phyloP scores from a whole-genome alignment of 2,329 filamentous ascomycete species.

The Dactylellina sp. region DNA sequence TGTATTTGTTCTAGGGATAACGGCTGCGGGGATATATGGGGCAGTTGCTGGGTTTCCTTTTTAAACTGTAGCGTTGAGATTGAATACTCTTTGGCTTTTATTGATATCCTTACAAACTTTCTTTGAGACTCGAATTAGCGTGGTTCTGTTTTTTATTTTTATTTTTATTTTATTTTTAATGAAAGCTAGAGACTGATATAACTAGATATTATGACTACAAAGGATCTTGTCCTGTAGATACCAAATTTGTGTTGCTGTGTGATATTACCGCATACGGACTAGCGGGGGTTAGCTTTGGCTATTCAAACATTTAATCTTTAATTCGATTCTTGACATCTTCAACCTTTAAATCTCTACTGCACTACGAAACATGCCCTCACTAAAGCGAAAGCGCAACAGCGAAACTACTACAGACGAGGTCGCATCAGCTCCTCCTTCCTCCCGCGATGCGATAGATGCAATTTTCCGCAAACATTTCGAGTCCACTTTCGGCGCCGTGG shows the following conservation, averaged over 20 bases:
- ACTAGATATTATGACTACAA: too few relatives aligned
- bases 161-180: too few relatives aligned
- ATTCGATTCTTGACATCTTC: background rate
- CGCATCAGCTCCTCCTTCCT: background rate
- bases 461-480: slow-evolving; percentile 52
- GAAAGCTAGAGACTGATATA: too few relatives aligned
- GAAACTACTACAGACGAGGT: background rate
- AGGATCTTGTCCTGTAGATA: background rate
- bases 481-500: slow-evolving; percentile 36
- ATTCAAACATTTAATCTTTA: background rate
- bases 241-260: background rate
- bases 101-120: too few relatives aligned
- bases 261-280: background rate
- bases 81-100: too few relatives aligned
- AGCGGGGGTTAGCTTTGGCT: background rate
- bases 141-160: too few relatives aligned
- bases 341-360: slow-evolving; percentile 9
- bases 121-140: too few relatives aligned
- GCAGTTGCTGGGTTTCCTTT: background rate
- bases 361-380: slow-evolving; percentile 30
- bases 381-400: slow-evolving; percentile 44
- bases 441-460: slow-evolving; percentile 33
- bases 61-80: too few relatives aligned
- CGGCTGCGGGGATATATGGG: background rate
- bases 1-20: background rate